Percentiles rank a stretch among this genome's conserved stretches.
These are phyloP conservation scores for Trypanosoma scelopori DNA, from an alignment of 208 protist species.

Conservation along the genomic window DNA sequence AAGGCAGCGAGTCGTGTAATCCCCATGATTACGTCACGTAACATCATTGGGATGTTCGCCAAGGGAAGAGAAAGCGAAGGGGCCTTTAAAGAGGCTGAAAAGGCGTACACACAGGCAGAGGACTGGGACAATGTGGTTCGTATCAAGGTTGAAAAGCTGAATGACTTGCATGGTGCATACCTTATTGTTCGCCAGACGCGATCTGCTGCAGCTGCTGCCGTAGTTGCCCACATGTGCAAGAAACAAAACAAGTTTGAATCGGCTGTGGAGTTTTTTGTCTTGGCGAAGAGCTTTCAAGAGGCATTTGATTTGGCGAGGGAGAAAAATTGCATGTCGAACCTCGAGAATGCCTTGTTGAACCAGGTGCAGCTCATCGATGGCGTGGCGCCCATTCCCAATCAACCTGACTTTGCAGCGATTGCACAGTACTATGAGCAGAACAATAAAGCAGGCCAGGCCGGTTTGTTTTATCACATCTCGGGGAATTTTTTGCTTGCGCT, in stretches of 20 bases:
- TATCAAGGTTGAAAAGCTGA: constrained; percentile 93
- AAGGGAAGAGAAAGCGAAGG: constrained; percentile 89
- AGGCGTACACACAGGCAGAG: constrained; percentile 92
- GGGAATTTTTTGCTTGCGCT: constrained; percentile 90
- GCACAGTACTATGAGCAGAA: constrained; percentile 93
- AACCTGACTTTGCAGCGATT: constrained; percentile 85
- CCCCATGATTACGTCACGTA: constrained; percentile 90
- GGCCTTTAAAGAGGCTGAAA: constrained; percentile 90
- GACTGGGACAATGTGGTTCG: constrained; percentile 96
- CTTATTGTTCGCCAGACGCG: constrained; percentile 92
- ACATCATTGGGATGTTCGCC: constrained; percentile 93
- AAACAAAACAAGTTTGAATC: constrained; percentile 75
- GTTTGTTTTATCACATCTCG: constrained; percentile 91
- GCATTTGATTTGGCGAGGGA: constrained; percentile 94
- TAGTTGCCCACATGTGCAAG: constrained; percentile 93
- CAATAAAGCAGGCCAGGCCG: constrained; percentile 79
- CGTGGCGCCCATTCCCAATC: constrained; percentile 60
- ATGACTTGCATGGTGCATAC: constrained; percentile 94
- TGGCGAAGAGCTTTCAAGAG: constrained; percentile 91
- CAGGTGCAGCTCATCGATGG: constrained; percentile 87
- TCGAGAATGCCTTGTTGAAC: constrained; percentile 74
- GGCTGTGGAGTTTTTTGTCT: constrained; percentile 96
- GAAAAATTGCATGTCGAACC: constrained; percentile 85
- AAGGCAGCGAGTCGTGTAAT: constrained; percentile 86
- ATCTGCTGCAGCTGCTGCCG: constrained; percentile 87